phyloP scores from a whole-genome alignment of 345 rosid genomes.

The Syzygium aqueum region DNA sequence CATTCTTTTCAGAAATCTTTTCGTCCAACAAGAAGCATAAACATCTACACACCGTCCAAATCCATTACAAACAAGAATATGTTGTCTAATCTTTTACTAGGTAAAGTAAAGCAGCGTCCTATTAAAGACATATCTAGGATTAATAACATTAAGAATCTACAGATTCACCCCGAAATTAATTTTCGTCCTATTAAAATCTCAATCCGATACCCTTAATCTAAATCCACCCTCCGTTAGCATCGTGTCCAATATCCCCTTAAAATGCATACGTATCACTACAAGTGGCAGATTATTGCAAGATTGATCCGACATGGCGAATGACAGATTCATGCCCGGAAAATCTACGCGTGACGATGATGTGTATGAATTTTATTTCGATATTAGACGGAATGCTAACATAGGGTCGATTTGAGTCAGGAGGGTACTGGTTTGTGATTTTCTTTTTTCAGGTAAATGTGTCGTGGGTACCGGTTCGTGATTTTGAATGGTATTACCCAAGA shows the following conservation, averaged over 20 bases:
- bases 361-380: neutral
- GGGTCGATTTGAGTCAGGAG: neutral
- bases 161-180: accelerated
- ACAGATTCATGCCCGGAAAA: neutral
- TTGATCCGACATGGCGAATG: accelerated
- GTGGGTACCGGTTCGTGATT: neutral
- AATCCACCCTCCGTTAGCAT: neutral
- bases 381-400: neutral
- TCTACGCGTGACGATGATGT: neutral
- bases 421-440: neutral
- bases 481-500: neutral
- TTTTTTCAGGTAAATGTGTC: neutral
- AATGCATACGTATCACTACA: neutral
- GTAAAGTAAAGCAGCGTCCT: neutral
- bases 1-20: neutral
- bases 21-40: neutral
- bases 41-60: neutral
- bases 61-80: neutral
- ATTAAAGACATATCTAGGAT: neutral
- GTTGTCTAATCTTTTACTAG: neutral
- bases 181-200: neutral
- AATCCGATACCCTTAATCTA: neutral
- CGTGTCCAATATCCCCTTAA: neutral
- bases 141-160: neutral
- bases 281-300: neutral